Evolutionary conservation across 345 rosid genomes (phyloP).

Genomic region (Turritis glabra): DNA sequence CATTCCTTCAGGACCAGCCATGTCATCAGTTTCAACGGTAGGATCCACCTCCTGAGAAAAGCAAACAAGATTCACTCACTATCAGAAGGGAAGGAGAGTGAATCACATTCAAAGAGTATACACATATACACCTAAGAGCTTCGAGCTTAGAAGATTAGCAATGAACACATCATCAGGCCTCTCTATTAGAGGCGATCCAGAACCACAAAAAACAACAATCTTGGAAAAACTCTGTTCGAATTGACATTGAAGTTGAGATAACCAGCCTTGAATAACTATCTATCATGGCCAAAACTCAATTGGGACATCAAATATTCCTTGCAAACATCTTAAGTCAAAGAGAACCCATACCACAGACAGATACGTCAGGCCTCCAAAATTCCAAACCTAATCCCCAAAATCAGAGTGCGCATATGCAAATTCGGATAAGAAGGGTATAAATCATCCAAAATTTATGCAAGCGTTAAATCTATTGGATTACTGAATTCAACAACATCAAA

Average conservation of each 20-base stretch:
- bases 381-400: slow-evolving; percentile 11
- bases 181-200: not conserved
- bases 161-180: not conserved
- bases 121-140: slow-evolving; percentile 3
- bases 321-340: not conserved
- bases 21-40: slow-evolving; percentile 78
- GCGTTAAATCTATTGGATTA: too few relatives aligned
- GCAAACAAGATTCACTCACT: slow-evolving; percentile 24
- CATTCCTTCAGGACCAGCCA: slow-evolving; percentile 76
- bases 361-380: not conserved
- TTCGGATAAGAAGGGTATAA: too few relatives aligned
- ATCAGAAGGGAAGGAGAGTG: not conserved
- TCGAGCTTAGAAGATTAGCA: not conserved
- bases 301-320: not conserved
- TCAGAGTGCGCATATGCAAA: not conserved
- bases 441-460: too few relatives aligned
- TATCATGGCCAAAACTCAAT: not conserved
- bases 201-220: not conserved
- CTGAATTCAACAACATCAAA: not conserved
- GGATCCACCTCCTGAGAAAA: slow-evolving; percentile 93
- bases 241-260: not conserved
- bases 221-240: not conserved
- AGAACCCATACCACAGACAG: not conserved
- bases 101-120: not conserved
- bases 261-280: not conserved